A percentile compares a stretch with the other conserved stretches of the same genome.
Conservation (phyloP, 441 rosid genomes). For the Corymbia citriodora region DNA sequence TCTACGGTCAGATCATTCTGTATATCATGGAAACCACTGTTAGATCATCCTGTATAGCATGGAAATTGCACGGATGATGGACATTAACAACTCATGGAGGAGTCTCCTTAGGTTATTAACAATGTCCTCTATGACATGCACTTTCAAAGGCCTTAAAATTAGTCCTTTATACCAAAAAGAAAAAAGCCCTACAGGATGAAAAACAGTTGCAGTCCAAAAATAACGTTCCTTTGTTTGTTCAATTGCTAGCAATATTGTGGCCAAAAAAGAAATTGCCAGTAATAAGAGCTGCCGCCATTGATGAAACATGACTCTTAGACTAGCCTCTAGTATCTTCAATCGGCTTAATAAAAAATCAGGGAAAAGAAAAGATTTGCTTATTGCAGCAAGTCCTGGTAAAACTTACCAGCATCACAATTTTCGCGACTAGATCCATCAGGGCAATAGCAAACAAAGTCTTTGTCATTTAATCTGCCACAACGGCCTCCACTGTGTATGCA, state of each 20-base stretch:
- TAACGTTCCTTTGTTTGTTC: neutral
- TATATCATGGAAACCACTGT: neutral
- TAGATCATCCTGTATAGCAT: neutral
- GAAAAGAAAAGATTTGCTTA: neutral
- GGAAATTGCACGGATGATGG: accelerated
- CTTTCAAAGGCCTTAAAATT: neutral
- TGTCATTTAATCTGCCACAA: conserved; percentile 29
- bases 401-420: conserved; percentile 39
- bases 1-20: neutral
- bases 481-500: conserved; percentile 42
- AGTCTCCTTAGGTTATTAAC: neutral
- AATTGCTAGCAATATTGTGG: accelerated
- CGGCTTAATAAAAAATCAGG: neutral
- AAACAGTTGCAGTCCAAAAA: neutral
- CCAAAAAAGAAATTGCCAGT: neutral
- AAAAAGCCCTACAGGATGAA: neutral
- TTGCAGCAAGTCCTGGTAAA: neutral
- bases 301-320: neutral
- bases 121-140: neutral
- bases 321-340: accelerated
- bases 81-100: neutral
- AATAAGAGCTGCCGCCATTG: neutral
- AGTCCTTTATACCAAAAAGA: neutral
- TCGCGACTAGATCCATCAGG: conserved; percentile 15
- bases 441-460: conserved; percentile 41